A percentile compares a stretch with the other conserved stretches of the same genome.
These are phyloP conservation scores for Adansonia digitata DNA, from an alignment of 345 rosid species.

Conservation along the genomic window DNA sequence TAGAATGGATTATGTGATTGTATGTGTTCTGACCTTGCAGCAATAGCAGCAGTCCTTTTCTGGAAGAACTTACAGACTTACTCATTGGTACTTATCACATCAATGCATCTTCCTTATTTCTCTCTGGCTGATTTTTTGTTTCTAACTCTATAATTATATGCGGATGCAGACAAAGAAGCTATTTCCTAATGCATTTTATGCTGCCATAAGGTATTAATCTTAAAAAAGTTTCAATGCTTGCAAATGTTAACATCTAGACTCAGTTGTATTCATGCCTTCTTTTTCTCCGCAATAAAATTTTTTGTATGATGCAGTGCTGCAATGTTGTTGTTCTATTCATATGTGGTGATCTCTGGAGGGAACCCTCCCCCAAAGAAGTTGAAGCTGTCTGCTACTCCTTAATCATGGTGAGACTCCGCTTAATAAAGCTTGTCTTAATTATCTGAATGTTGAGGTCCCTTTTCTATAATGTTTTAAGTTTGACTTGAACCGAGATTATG, in stretches of 20 bases:
- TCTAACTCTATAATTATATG: conserved; percentile 21
- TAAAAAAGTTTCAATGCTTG: neutral
- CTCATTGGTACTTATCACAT: conserved; percentile 43
- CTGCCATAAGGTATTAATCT: conserved; percentile 51
- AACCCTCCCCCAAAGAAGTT: conserved; percentile 93
- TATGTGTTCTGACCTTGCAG: conserved; percentile 39
- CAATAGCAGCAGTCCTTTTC: conserved; percentile 59
- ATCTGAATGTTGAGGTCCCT: neutral
- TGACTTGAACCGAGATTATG: neutral
- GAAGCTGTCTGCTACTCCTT: conserved; percentile 38
- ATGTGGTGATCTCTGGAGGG: conserved; percentile 85
- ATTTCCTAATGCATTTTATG: conserved; percentile 56
- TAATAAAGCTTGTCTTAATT: neutral
- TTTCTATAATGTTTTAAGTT: neutral
- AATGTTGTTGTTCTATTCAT: conserved; percentile 71
- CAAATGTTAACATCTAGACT: neutral
- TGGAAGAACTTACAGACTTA: conserved; percentile 70
- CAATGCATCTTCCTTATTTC: neutral
- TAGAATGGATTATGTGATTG: neutral
- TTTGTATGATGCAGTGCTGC: conserved; percentile 50
- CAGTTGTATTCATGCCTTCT: neutral
- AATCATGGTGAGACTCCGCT: conserved; percentile 24
- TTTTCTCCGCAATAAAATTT: neutral
- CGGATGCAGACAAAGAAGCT: conserved; percentile 72
- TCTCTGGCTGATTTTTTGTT: neutral